Evolutionary conservation across 2,329 filamentous ascomycete genomes (phyloP).

Genomic region (Fusarium cyanostomum): DNA sequence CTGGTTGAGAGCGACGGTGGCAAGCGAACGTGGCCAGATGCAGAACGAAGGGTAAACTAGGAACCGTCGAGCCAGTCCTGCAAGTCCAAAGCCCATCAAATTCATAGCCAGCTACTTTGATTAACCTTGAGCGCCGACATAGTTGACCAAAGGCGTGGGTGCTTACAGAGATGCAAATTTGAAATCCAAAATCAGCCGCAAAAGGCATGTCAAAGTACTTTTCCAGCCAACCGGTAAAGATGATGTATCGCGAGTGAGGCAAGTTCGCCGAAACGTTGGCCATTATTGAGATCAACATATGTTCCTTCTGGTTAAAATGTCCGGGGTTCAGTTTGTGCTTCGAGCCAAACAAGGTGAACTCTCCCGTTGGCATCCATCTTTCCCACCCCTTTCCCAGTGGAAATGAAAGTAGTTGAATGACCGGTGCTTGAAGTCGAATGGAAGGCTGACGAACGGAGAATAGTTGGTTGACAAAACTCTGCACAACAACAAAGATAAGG

Average conservation of each 20-base stretch:
- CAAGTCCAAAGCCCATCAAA: slow-evolving; percentile 64
- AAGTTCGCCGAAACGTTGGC: slow-evolving; percentile 34
- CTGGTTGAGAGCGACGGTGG: slow-evolving; percentile 34
- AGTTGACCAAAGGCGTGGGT: rapidly evolving
- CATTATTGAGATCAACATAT: slow-evolving; percentile 68
- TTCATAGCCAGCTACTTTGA: slow-evolving; percentile 18
- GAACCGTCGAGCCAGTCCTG: slow-evolving; percentile 60
- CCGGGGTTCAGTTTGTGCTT: slow-evolving; percentile 61
- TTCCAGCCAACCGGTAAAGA: slow-evolving; percentile 37
- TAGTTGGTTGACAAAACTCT: slow-evolving; percentile 62
- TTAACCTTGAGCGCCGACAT: background rate
- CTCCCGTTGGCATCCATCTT: slow-evolving; percentile 55
- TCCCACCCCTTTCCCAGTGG: slow-evolving; percentile 58
- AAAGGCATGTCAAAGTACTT: slow-evolving; percentile 39
- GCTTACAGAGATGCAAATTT: slow-evolving; percentile 42
- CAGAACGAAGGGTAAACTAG: slow-evolving; percentile 57
- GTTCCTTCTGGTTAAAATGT: slow-evolving; percentile 66
- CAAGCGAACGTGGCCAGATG: slow-evolving; percentile 48
- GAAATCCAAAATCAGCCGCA: slow-evolving; percentile 45
- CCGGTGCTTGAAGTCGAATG: slow-evolving; percentile 61
- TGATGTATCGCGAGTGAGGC: slow-evolving; percentile 35
- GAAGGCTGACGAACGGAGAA: slow-evolving; percentile 63
- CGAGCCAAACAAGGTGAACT: slow-evolving; percentile 53
- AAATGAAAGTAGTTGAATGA: slow-evolving; percentile 61
- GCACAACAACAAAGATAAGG: slow-evolving; percentile 55